These are phyloP conservation scores for Pachyrhizus erosus DNA, from an alignment of 306 rosid genomes.

Conservation along the genomic window DNA sequence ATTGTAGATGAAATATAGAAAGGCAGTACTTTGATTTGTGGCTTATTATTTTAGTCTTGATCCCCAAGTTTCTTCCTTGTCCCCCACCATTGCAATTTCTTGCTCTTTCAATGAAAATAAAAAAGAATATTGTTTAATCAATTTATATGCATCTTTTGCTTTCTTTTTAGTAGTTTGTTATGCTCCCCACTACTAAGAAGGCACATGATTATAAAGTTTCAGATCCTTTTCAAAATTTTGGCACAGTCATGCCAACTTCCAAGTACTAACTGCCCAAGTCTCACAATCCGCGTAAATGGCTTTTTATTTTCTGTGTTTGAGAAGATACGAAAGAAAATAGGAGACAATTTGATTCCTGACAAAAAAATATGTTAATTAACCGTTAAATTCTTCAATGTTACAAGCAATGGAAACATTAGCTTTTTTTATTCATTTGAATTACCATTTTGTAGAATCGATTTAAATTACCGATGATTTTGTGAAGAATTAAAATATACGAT, in stretches of 20 bases:
- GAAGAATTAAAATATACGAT: not conserved
- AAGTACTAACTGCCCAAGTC: not conserved
- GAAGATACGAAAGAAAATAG: not conserved
- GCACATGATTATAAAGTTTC: not conserved
- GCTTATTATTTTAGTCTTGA: not conserved
- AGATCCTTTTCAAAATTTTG: not conserved
- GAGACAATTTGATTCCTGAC: not conserved
- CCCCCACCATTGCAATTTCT: not conserved
- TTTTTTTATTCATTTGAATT: not conserved
- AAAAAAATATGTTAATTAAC: not conserved
- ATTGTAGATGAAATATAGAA: no score
- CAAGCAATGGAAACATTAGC: not conserved
- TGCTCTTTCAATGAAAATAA: not conserved
- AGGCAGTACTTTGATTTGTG: no score
- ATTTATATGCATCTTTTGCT: not conserved
- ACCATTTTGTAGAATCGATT: not conserved
- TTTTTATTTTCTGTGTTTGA: not conserved
- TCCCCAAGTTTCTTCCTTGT: slow-evolving; percentile 4
- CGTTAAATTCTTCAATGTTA: not conserved
- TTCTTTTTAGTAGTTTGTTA: slow-evolving; percentile 24
- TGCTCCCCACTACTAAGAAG: slow-evolving; percentile 23
- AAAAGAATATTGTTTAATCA: not conserved
- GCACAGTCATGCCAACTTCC: not conserved
- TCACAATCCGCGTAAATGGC: not conserved
- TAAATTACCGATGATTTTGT: slow-evolving; percentile 4